phyloP scores from a whole-genome alignment of 2,329 filamentous ascomycete genomes.

The Rutstroemia sydowiana region DNA sequence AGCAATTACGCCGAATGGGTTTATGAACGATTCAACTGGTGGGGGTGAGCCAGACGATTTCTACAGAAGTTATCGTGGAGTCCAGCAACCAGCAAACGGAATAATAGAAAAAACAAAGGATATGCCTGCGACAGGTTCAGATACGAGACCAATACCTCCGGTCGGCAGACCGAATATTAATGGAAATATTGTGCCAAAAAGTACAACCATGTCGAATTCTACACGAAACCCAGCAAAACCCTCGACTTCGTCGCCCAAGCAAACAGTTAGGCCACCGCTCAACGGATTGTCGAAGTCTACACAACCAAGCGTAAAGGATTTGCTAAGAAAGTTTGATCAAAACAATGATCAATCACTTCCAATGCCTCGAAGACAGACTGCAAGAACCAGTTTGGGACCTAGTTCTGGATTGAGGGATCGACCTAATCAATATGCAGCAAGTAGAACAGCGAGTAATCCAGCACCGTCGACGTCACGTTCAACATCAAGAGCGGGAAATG shows the following conservation, averaged over 20 bases:
- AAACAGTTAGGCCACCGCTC: constrained; percentile 16
- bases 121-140: constrained; percentile 30
- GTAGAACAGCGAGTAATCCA: constrained; percentile 20
- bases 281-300: constrained; percentile 19
- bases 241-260: constrained; percentile 31
- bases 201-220: constrained; percentile 36
- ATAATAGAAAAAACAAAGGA: constrained; percentile 16
- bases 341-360: constrained; percentile 37
- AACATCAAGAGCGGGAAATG: constrained; percentile 13
- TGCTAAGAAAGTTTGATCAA: constrained; percentile 73
- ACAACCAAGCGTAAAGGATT: constrained; percentile 66
- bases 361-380: constrained; percentile 23
- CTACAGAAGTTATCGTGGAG: constrained; percentile 39
- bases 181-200: constrained; percentile 42
- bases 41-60: constrained; percentile 39
- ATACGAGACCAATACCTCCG: constrained; percentile 35
- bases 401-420: constrained; percentile 22
- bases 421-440: constrained; percentile 22
- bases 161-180: constrained; percentile 44
- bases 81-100: constrained; percentile 23
- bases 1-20: constrained; percentile 21
- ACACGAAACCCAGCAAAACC: constrained; percentile 36
- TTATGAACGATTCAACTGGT: constrained; percentile 14
- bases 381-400: constrained; percentile 15
- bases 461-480: constrained; percentile 10